Evolutionary conservation across 352 stramenopile species (phyloP).

Genomic region (Pythium monospermum): DNA sequence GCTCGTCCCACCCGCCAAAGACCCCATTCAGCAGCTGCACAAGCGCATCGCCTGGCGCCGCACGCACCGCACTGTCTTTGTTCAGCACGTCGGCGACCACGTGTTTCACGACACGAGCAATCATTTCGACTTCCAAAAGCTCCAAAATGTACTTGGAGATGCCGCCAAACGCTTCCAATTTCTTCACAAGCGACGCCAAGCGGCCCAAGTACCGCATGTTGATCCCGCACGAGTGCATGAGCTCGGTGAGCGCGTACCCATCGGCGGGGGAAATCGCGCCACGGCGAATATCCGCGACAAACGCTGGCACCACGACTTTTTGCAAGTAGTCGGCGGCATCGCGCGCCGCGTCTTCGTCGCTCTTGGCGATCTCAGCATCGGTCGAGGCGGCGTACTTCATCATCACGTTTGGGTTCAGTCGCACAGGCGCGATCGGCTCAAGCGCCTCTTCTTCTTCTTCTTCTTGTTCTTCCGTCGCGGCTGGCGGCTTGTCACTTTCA

Average conservation of each 20-base stretch:
- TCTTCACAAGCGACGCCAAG: constrained; percentile 84
- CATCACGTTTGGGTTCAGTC: constrained; percentile 86
- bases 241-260: constrained; percentile 88
- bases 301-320: constrained; percentile 80
- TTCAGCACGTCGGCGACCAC: constrained; percentile 69
- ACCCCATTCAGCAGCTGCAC: constrained; percentile 85
- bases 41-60: constrained; percentile 66
- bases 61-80: constrained; percentile 48
- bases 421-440: constrained; percentile 48
- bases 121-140: constrained; percentile 95
- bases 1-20: constrained; percentile 43
- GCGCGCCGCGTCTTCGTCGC: constrained; percentile 66
- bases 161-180: constrained; percentile 79
- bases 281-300: constrained; percentile 80
- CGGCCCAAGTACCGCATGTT: constrained; percentile 96
- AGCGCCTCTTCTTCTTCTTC: constrained; percentile 44
- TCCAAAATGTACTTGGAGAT: constrained; percentile 93
- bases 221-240: constrained; percentile 94
- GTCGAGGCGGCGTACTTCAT: constrained; percentile 84
- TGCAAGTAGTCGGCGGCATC: constrained; percentile 82
- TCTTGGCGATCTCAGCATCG: constrained; percentile 51
- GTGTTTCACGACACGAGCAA: constrained; percentile 90
- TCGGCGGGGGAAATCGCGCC: constrained; percentile 82
- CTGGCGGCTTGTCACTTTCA: constrained; percentile 22
- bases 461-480: constrained; percentile 25